phyloP scores from a whole-genome alignment of 2,329 filamentous ascomycete genomes.

The Hypoxylon sp. region DNA sequence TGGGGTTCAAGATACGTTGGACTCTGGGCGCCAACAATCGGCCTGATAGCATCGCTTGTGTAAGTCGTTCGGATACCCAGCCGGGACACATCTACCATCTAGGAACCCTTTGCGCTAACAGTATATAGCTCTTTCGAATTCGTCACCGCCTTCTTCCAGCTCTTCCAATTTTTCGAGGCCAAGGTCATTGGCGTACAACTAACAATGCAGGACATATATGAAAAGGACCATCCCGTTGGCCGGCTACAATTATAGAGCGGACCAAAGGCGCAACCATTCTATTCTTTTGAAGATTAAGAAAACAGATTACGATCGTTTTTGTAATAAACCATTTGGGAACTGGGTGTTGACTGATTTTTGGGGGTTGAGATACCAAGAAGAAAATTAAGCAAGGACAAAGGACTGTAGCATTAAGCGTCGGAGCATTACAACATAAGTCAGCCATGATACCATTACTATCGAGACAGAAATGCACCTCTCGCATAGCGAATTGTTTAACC shows the following conservation, averaged over 20 bases:
- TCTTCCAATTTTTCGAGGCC: slow-evolving; percentile 48
- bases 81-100: not conserved
- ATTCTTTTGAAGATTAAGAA: slow-evolving; percentile 12
- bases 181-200: slow-evolving; percentile 46
- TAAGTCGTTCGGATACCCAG: slow-evolving; percentile 38
- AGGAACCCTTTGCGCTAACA: not conserved
- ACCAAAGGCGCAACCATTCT: slow-evolving; percentile 13
- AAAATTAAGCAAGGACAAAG: slow-evolving; percentile 16
- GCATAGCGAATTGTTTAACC: slow-evolving; percentile 1
- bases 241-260: slow-evolving; percentile 41
- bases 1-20: slow-evolving; percentile 47
- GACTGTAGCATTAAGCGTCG: slow-evolving; percentile 6
- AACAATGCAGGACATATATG: slow-evolving; percentile 47
- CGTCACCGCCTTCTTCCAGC: slow-evolving; percentile 44
- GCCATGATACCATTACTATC: slow-evolving; percentile 37
- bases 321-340: slow-evolving; percentile 38
- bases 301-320: slow-evolving; percentile 34
- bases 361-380: slow-evolving; percentile 33
- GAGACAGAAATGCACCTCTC: slow-evolving; percentile 33
- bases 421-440: slow-evolving; percentile 31
- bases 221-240: slow-evolving; percentile 41
- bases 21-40: slow-evolving; percentile 45
- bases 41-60: slow-evolving; percentile 45
- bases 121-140: slow-evolving; percentile 41
- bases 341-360: slow-evolving; percentile 8